Percentiles rank a stretch among this genome's conserved stretches.
These are phyloP conservation scores for Ramalina intermedia DNA, from an alignment of 495 filamentous ascomycete genomes.

Conservation along the genomic window DNA sequence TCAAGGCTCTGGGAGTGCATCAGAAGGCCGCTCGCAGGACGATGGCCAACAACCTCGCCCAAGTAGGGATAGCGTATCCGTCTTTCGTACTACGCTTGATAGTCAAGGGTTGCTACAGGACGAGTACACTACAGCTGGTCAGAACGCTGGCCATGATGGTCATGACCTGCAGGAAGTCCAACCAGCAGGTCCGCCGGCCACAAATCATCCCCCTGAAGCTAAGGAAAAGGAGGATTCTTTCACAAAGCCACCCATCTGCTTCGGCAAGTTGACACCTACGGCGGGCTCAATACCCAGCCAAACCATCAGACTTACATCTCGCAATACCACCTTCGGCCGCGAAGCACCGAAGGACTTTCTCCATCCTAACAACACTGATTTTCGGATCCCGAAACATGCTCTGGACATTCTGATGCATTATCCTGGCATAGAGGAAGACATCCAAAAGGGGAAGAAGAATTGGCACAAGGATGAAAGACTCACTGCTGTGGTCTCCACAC, in stretches of 20 bases:
- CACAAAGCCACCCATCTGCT: conserved; percentile 24
- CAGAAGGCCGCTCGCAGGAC: too few species aligned
- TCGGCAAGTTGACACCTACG: conserved; percentile 30
- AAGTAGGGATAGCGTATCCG: too few species aligned
- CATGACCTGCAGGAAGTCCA: too few species aligned
- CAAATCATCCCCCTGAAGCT: too few species aligned
- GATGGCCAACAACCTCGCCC: too few species aligned
- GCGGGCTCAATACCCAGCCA: conserved; percentile 37
- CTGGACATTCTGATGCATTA: conserved; percentile 63
- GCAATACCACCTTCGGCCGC: conserved; percentile 64
- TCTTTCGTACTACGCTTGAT: too few species aligned
- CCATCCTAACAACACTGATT: conserved; percentile 43
- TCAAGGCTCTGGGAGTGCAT: too few species aligned
- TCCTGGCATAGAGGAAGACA: conserved; percentile 39
- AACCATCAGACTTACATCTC: conserved; percentile 45
- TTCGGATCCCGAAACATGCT: conserved; percentile 65
- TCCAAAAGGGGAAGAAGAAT: conserved; percentile 37
- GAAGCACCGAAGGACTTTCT: conserved; percentile 42
- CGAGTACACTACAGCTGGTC: too few species aligned
- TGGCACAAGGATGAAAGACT: conserved; percentile 40
- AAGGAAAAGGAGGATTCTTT: conserved; percentile 12
- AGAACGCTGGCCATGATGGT: too few species aligned
- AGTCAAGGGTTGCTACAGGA: too few species aligned
- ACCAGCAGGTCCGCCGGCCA: too few species aligned
- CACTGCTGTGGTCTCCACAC: conserved; percentile 56